Conservation (phyloP, 441 rosid genomes). For the Erodium trifolium region DNA sequence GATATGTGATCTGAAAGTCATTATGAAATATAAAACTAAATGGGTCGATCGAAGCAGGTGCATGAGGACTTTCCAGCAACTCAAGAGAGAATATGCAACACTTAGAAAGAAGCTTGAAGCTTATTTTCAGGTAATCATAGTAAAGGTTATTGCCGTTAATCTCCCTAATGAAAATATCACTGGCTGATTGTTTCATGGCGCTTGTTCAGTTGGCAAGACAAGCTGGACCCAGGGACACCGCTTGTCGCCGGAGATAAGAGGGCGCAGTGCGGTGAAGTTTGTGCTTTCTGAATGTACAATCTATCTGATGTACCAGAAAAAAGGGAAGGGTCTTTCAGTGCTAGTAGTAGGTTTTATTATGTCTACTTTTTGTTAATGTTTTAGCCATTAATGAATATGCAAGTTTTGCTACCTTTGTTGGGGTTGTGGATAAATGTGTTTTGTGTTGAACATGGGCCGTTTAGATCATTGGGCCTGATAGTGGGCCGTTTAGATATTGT, state of each 20-base stretch:
- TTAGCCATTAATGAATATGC: neutral
- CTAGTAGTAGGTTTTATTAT: no score
- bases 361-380: no score
- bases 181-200: neutral
- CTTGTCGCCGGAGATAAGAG: conserved; percentile 45
- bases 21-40: no score
- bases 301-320: no score
- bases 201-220: conserved; percentile 61
- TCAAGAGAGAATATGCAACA: conserved; percentile 73
- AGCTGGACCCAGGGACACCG: conserved; percentile 58
- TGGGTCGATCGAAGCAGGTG: conserved; percentile 38
- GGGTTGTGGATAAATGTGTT: no score
- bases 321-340: no score
- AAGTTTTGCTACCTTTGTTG: neutral
- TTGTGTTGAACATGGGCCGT: no score
- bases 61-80: conserved; percentile 65
- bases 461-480: no score
- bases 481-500: no score
- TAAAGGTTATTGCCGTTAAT: no score
- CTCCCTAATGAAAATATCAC: no score
- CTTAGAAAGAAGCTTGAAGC: conserved; percentile 73
- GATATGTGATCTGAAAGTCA: no score
- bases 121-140: conserved; percentile 60
- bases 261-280: conserved; percentile 3
- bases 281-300: neutral